Base-by-base conservation (phyloP, 768 basidiomycete species). In the Leccinum ochraceum region DNA sequence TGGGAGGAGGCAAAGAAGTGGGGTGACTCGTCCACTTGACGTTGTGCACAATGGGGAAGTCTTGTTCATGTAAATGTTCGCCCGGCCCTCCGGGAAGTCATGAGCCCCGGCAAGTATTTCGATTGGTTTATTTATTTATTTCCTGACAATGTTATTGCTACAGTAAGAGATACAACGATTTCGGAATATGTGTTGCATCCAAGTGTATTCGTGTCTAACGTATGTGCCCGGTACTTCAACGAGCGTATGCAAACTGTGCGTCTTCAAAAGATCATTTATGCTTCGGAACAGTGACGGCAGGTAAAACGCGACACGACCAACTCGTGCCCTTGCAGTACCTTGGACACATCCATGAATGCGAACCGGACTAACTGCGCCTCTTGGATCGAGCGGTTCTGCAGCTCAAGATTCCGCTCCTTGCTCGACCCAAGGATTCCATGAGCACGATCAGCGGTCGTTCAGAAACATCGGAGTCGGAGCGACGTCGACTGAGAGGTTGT, bases 361-460 rank as follows among this genome's bases (percentile, higher is more conserved):
- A 49, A 32, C 16, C 66, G 75, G 65, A 67, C 37, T 77, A 67
- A 32, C 32, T 32, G 32, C 4, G 78, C 77, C 44, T 77, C 74
- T 1, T 63, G 14, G 60, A 82, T 76, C n/a, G 79, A 76, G 5
- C 53, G 56, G 16, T 71, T 58, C 60, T 83, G 83, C 28, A 82
- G 67, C 0, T 62, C 22, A 16, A 76, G 60, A 56, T 82, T 78
- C 8, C 72, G 71, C 1, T 64, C 54, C 6, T 32, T n/a, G 22
- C 66, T 63, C 22, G 80, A 72, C 4, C 78, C 77, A 17, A 80
- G 78, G 54, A 75, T 54, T 83, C 81, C 50, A 85, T 66, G 16
- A 84, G 71, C 42, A 77, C 75, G 58, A 85, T 81, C 36, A 85
- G 63, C 1, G 82, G 79, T 4, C 80, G 60, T 82, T 83, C 56